phyloP scores from a whole-genome alignment of 805 yeast species.

The Candida chauliodis region DNA sequence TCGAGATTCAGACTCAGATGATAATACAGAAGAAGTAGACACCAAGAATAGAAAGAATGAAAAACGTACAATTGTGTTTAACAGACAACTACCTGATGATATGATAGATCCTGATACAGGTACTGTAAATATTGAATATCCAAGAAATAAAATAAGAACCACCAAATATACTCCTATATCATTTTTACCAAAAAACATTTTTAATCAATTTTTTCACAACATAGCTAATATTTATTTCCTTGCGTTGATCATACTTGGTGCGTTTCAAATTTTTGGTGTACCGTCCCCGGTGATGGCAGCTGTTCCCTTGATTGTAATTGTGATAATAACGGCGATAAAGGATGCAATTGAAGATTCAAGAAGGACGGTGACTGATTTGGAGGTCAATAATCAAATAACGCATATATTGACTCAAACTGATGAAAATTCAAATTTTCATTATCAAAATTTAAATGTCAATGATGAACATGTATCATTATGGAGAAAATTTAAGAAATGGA shows the following conservation, averaged over 20 bases:
- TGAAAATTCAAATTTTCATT: constrained; percentile 19
- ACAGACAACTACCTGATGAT: constrained; percentile 56
- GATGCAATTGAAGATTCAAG: constrained; percentile 82
- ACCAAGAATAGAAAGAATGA: constrained; percentile 28
- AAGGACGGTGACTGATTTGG: constrained; percentile 67
- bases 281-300: constrained; percentile 72
- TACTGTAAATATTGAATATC: constrained; percentile 56
- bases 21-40: constrained; percentile 28
- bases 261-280: constrained; percentile 74
- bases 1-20: constrained; percentile 11
- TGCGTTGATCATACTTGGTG: constrained; percentile 74
- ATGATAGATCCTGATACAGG: constrained; percentile 55
- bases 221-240: constrained; percentile 89
- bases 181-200: constrained; percentile 81
- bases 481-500: constrained; percentile 64
- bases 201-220: constrained; percentile 70
- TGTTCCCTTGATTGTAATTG: constrained; percentile 78
- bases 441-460: constrained; percentile 54
- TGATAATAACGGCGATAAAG: constrained; percentile 67
- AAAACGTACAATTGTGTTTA: constrained; percentile 54
- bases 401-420: constrained; percentile 49
- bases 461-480: constrained; percentile 63
- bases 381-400: constrained; percentile 70
- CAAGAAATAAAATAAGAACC: constrained; percentile 90
- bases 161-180: constrained; percentile 91